Conservation (phyloP, 306 rosid species). For the Spatholobus suberectus region DNA sequence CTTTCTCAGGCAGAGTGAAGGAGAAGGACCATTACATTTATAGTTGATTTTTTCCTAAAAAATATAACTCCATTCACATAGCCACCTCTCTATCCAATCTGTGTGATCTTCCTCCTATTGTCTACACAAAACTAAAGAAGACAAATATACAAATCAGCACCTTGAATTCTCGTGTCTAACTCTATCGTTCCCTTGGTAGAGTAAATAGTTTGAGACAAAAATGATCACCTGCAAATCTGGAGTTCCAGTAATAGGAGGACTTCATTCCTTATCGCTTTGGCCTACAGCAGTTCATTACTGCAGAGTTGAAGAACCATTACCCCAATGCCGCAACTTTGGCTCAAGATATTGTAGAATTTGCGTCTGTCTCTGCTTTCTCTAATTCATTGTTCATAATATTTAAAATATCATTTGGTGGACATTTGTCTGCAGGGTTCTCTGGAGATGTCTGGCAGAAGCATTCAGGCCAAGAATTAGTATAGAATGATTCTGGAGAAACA, state of each 20-base stretch:
- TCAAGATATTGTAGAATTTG: slow-evolving; percentile 57
- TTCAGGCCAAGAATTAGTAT: slow-evolving; percentile 99
- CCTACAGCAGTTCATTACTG: slow-evolving; percentile 37
- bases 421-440: slow-evolving; percentile 66
- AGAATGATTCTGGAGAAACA: slow-evolving; percentile 86
- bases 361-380: slow-evolving; percentile 45
- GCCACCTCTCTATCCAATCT: slow-evolving; percentile 33
- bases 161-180: slow-evolving; percentile 37
- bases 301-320: slow-evolving; percentile 34
- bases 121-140: slow-evolving; percentile 38
- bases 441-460: slow-evolving; percentile 90
- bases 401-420: slow-evolving; percentile 82
- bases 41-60: slow-evolving; percentile 16
- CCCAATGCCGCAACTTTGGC: slow-evolving; percentile 39
- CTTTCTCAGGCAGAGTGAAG: slow-evolving; percentile 1
- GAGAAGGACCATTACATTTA: neutral
- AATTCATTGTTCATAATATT: slow-evolving; percentile 59
- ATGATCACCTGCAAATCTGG: slow-evolving; percentile 48
- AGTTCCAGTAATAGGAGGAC: slow-evolving; percentile 29
- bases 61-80: slow-evolving; percentile 21
- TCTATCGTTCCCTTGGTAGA: slow-evolving; percentile 22
- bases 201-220: slow-evolving; percentile 25
- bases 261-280: slow-evolving; percentile 42
- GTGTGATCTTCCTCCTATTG: slow-evolving; percentile 32
- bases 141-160: slow-evolving; percentile 33